A percentile compares a stretch with the other conserved stretches of the same genome.
phyloP scores from a whole-genome alignment of 768 basidiomycete genomes.

The Cyclocybe aegerita region DNA sequence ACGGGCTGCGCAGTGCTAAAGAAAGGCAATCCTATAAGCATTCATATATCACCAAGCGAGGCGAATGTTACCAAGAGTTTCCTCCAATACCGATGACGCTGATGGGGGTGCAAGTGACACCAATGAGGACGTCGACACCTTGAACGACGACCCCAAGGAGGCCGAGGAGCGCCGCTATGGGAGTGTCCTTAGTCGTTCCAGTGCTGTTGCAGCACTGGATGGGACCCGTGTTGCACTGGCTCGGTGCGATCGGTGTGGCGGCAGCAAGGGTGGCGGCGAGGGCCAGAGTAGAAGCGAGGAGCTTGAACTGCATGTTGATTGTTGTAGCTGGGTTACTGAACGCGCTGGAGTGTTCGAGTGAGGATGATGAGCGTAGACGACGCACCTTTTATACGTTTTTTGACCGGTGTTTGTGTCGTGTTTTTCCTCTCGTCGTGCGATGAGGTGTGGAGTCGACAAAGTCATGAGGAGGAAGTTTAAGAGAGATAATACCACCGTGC shows the following conservation, averaged over 20 bases:
- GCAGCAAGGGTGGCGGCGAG: background rate
- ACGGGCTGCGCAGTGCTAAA: conserved; percentile 20
- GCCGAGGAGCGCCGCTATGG: conserved; percentile 12
- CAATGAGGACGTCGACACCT: conserved; percentile 12
- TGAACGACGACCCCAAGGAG: conserved; percentile 17
- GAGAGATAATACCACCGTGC: no score
- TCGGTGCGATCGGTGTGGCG: conserved; percentile 1
- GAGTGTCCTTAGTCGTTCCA: conserved; percentile 1
- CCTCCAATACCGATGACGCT: conserved; percentile 13
- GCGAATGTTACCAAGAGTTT: conserved; percentile 10
- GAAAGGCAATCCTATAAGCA: background rate
- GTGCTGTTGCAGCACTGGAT: conserved; percentile 26
- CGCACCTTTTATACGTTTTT: conserved; percentile 3
- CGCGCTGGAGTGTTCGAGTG: background rate
- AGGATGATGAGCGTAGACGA: background rate
- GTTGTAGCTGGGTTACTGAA: no score
- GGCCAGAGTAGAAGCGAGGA: no score
- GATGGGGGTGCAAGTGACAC: conserved; percentile 19
- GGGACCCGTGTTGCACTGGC: conserved; percentile 22
- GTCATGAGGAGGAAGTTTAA: no score
- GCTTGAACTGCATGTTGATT: no score
- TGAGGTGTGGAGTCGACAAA: no score
- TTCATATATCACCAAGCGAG: background rate
- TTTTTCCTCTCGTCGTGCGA: background rate
- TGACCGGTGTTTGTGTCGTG: no score